Base-by-base conservation (phyloP, 129 eudicot genomes). In the Flaveria linearis region DNA sequence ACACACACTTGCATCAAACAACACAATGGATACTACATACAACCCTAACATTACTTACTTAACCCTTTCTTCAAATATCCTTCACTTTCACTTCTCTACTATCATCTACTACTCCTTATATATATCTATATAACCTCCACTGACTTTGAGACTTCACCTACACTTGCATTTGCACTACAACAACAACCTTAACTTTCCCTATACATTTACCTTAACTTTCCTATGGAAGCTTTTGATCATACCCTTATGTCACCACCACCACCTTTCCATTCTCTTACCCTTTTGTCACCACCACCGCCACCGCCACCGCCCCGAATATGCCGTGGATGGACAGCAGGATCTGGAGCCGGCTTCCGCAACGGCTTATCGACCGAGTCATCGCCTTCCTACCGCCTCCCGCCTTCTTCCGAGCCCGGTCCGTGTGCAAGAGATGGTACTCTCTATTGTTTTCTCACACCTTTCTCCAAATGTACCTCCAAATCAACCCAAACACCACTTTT, bases 241-340 rank as follows among this genome's bases (percentile, higher is more conserved):
- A 25, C 88, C 49, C 80, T 45, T 75, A 81, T 62, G 76, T 66
- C 13, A 11, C 13, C 13, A 11, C 13, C 81, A 46, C 87, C 23
- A 86, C 90, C 25, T 76, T 76, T 56, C 79, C 85, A 41, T 85
- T 68, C 81, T 86, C 76, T 83, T 77, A 68, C 15, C 83, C 62
- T 80, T 76, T 49, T 49, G 76, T 43, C 60, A 67, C 55, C 53
- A 7, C 62, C 76, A 43, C 55, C 53, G 8, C 62, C 76, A 43
- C 70, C 17, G 47, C 79, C 39, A 15, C 75, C 12, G 41, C 77
- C 28, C 11, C 73, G 5, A 71, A 73, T 49, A 69, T 74, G 45
- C 92, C 92, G 0, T 84, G 93, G 91, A 90, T 93, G 98, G 98
- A 93, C 85, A 68, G 53, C 52, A 75, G 96, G 62, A 93, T 93